A percentile compares a stretch with the other conserved stretches of the same genome.
These are phyloP conservation scores for Samsoniella hepiali DNA, from an alignment of 2,329 filamentous ascomycete species.

Conservation along the genomic window DNA sequence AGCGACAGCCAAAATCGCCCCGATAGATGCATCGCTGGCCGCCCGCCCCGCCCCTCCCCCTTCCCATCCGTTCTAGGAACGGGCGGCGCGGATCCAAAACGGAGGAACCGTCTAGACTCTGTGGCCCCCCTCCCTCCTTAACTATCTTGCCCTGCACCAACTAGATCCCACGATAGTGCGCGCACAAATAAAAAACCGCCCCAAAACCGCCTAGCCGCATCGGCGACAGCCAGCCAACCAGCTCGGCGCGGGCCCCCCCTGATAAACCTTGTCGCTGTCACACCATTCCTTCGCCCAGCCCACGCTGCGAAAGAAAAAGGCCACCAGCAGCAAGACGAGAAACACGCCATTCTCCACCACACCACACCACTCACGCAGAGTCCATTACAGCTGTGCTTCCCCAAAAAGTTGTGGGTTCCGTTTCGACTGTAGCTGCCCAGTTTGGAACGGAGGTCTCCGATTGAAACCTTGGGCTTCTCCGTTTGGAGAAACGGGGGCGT, in stretches of 20 bases:
- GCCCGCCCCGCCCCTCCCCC: too few species aligned
- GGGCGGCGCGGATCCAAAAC: constrained; percentile 9
- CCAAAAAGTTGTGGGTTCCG: neutral
- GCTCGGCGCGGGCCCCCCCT: neutral
- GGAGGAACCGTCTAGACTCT: neutral
- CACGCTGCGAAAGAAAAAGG: neutral
- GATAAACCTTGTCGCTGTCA: neutral
- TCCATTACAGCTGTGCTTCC: too few species aligned
- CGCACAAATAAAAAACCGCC: too few species aligned
- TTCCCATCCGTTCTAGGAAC: constrained; percentile 2
- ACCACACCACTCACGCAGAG: too few species aligned
- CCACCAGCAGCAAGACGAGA: neutral
- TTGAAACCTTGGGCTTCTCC: neutral
- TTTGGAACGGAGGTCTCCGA: neutral
- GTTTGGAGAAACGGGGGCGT: neutral
- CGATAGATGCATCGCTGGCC: constrained; percentile 10
- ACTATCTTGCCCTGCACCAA: neutral
- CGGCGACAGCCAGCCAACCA: neutral
- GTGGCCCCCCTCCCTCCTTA: neutral
- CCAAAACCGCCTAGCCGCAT: constrained; percentile 5
- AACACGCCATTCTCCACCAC: neutral
- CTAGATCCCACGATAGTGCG: neutral
- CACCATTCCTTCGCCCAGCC: neutral
- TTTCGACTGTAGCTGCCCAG: constrained; percentile 7
- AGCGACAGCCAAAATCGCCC: neutral